Evolutionary conservation across 768 basidiomycete species (phyloP), one percentile per base, ranked within the genome.

Genomic region (Amanita pseudoporphyria): DNA sequence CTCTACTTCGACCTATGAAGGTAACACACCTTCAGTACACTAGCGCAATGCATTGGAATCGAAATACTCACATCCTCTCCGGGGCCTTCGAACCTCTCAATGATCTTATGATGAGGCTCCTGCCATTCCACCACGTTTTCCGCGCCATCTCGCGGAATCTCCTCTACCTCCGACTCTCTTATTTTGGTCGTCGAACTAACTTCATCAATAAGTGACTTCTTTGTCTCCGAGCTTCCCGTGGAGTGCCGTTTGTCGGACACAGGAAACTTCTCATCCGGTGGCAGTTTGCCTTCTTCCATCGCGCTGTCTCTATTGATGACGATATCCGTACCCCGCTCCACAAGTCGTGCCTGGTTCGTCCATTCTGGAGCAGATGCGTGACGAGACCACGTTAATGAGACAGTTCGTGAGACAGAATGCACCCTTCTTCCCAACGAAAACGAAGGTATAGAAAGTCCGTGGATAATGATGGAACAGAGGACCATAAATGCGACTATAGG

Each of bases 401-500:
- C 84, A 14, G 95, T 97, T 56, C 91, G 78, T 12, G 88, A 86
- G 47, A 90, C 84, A 14, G 71, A 84, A 62, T 94, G 92, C n/a
- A 97, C 92, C 21, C 92, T 81, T 26, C 88, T 74, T 14, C 92
- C 85, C 24, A 98, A 79, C 18, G 92, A 92, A 72, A 97, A 96
- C 61, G 85, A 86, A 0, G 95, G 92, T 55, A 99, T 96, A 9
- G 91, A 94, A 6, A 96, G 72, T 2, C 92, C 94, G 59, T 91
- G 89, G 14, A 87, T 79, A 14, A 85, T 73, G 53, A 97, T 88
- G 0, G 91, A 95, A 57, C 81, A 83, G 6, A 99, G 74, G 3
- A 99, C 96, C 80, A 98, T 82, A 65, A 96, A 97, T 1, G 87
- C 83, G 9, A 92, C 87, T 56, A 99, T 89, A 0, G 96, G 96